Percentiles rank a stretch among this genome's conserved stretches.
Evolutionary conservation across 176 grass and related monocot species (phyloP).

Genomic region (Eragrostis nindensis): DNA sequence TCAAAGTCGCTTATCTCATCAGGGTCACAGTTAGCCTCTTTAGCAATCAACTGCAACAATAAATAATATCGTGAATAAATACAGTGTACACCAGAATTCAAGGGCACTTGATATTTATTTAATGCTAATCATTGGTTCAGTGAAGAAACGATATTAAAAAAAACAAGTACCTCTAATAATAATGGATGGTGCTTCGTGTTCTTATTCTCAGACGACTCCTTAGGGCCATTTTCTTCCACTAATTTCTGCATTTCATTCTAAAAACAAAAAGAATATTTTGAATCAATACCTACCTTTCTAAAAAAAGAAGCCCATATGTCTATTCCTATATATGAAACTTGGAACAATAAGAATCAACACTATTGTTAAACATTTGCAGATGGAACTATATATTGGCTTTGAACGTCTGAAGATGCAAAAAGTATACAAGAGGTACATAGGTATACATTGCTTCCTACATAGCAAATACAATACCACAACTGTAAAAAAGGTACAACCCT

Average conservation of each 20-base stretch:
- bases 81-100: neutral
- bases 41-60: constrained; percentile 76
- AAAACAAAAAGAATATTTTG: constrained; percentile 18
- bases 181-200: constrained; percentile 74
- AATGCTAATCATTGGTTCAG: constrained; percentile 8
- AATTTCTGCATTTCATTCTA: constrained; percentile 78
- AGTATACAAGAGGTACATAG: neutral
- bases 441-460: constrained; percentile 16
- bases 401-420: neutral
- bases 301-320: neutral
- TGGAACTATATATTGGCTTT: too few species aligned
- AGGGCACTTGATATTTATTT: constrained; percentile 13
- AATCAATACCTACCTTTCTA: neutral
- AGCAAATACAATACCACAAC: neutral
- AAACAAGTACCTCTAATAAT: constrained; percentile 67
- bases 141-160: too few species aligned
- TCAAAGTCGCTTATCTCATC: constrained; percentile 93
- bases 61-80: constrained; percentile 20
- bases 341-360: neutral
- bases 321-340: neutral
- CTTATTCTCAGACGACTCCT: constrained; percentile 54
- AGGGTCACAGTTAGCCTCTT: constrained; percentile 69
- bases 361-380: neutral
- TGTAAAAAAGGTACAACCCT: neutral
- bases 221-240: constrained; percentile 52